Percentiles rank a stretch among this genome's conserved stretches.
Evolutionary conservation across 2,329 filamentous ascomycete species (phyloP).

Genomic region (Fusarium siculi): DNA sequence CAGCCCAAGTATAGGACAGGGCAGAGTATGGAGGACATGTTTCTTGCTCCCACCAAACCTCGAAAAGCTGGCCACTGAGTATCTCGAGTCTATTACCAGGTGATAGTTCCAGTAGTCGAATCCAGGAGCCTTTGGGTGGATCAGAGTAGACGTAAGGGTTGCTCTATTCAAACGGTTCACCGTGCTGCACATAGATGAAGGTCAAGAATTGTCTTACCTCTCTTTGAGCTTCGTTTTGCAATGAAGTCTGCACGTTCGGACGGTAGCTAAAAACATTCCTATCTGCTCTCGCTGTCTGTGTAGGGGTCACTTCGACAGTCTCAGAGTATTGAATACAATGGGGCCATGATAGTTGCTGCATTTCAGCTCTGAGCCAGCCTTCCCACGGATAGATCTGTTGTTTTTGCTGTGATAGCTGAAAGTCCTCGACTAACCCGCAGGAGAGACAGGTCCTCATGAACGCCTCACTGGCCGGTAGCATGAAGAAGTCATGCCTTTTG

Average conservation of each 20-base stretch:
- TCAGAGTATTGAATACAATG: not conserved
- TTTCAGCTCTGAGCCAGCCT: fast-evolving
- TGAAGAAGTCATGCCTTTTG: not conserved
- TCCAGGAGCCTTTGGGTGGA: fast-evolving
- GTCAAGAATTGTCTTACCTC: too few relatives aligned
- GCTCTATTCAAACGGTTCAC: fast-evolving
- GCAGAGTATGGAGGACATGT: fast-evolving
- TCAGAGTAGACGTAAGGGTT: not conserved
- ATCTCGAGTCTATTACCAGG: fast-evolving
- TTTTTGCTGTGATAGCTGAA: fast-evolving
- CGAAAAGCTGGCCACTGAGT: not conserved
- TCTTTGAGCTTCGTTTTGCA: fast-evolving
- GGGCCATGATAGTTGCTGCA: fast-evolving
- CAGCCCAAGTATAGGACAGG: not conserved
- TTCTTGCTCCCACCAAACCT: not conserved
- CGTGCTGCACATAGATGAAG: too few relatives aligned
- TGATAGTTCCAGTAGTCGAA: not conserved
- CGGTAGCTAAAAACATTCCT: too few relatives aligned
- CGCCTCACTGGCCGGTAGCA: fast-evolving
- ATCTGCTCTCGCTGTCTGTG: too few relatives aligned
- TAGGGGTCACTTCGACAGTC: fast-evolving
- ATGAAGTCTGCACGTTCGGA: not conserved
- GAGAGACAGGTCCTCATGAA: not conserved
- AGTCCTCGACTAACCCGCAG: fast-evolving
- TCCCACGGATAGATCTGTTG: fast-evolving